Conservation (phyloP, 1,139 yeast genomes). For the Taiozyma onychis region DNA sequence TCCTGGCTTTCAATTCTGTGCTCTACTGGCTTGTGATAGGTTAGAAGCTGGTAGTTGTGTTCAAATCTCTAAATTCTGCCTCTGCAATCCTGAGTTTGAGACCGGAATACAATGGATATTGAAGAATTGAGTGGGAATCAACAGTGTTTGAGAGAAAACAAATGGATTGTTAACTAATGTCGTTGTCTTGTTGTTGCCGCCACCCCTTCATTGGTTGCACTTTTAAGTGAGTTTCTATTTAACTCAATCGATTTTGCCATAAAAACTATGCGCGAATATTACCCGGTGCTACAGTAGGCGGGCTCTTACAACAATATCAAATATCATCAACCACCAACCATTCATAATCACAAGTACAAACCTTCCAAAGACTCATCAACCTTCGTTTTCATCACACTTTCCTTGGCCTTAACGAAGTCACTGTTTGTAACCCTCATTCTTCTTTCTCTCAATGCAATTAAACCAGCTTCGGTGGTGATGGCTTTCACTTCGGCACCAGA, state of each 20-base stretch:
- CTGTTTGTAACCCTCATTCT: slow-evolving; percentile 97
- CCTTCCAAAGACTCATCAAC: slow-evolving; percentile 97
- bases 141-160: neutral
- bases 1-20: neutral
- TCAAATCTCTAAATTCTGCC: neutral
- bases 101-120: neutral
- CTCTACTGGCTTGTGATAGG: neutral
- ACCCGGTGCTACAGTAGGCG: neutral
- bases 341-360: slow-evolving; percentile 55
- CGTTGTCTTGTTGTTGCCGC: neutral
- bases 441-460: slow-evolving; percentile 92
- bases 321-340: neutral
- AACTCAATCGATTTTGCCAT: neutral
- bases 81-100: neutral
- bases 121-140: neutral
- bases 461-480: slow-evolving; percentile 96
- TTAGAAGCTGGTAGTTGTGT: neutral
- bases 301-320: neutral
- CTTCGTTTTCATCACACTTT: slow-evolving; percentile 94
- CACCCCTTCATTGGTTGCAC: too few species aligned
- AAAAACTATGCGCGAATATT: neutral
- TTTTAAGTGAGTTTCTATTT: too few species aligned
- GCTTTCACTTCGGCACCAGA: slow-evolving; percentile 99
- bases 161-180: neutral
- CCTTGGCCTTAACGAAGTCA: slow-evolving; percentile 93